Evolutionary conservation across 371 early-diverging fungal species (phyloP).

Genomic region (Lichtheimia ramosa): DNA sequence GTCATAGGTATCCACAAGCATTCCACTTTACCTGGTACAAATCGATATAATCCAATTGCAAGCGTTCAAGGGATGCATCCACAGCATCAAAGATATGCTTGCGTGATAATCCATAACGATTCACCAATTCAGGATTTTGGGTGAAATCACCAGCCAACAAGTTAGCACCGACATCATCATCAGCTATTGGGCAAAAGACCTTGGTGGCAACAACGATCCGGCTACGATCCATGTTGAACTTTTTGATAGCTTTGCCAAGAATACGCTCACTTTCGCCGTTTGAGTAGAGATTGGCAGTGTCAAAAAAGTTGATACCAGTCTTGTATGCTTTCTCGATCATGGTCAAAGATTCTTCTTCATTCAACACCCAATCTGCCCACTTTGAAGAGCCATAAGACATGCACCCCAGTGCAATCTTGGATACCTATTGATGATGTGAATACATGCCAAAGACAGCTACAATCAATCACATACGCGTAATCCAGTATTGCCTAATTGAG

Average conservation of each 20-base stretch:
- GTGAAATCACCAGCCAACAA: neutral
- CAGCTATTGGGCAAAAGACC: slow-evolving; percentile 6
- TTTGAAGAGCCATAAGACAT: slow-evolving; percentile 37
- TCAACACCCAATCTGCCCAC: slow-evolving; percentile 37
- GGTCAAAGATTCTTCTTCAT: slow-evolving; percentile 36
- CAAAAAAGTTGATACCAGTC: slow-evolving; percentile 51
- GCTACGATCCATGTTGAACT: slow-evolving; percentile 37
- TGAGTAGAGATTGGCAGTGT: slow-evolving; percentile 29
- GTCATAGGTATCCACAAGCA: no score
- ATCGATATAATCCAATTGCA: slow-evolving; percentile 61
- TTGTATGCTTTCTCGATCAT: slow-evolving; percentile 49
- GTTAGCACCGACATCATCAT: neutral
- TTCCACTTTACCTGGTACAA: slow-evolving; percentile 36
- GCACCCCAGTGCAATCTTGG: slow-evolving; percentile 41
- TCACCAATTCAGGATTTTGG: slow-evolving; percentile 11
- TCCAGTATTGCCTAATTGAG: slow-evolving; percentile 19
- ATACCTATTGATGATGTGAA: slow-evolving; percentile 6
- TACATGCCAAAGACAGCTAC: no score
- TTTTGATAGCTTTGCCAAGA: slow-evolving; percentile 37
- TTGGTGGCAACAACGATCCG: slow-evolving; percentile 47
- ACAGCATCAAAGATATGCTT: slow-evolving; percentile 57
- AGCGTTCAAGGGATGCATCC: slow-evolving; percentile 47
- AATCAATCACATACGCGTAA: neutral
- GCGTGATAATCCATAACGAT: slow-evolving; percentile 45
- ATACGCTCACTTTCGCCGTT: slow-evolving; percentile 42